These are phyloP conservation scores for Haematococcus sp. DNA, from an alignment of 139 green algal genomes.

Conservation along the genomic window DNA sequence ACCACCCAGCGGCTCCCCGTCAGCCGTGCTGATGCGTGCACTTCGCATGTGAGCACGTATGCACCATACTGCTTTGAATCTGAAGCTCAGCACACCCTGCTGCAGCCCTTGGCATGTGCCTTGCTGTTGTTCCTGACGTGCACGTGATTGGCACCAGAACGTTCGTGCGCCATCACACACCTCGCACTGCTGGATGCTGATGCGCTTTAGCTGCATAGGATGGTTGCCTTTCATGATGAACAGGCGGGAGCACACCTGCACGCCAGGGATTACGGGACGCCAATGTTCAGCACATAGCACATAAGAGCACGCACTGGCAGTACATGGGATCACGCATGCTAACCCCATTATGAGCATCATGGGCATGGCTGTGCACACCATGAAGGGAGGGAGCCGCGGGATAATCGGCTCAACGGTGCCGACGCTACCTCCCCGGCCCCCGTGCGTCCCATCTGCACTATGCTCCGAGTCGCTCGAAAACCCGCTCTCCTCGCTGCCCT, in stretches of 20 bases:
- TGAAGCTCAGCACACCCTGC: no score
- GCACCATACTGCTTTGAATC: no score
- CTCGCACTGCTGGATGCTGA: conserved; percentile 23
- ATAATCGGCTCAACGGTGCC: not conserved
- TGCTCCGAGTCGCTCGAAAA: not conserved
- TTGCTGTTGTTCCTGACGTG: no score
- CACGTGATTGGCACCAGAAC: no score
- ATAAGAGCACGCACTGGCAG: not conserved
- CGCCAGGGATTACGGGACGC: not conserved
- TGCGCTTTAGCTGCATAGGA: conserved; percentile 22
- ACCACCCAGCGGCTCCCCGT: no score
- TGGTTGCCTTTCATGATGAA: conserved; percentile 6
- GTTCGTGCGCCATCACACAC: not conserved
- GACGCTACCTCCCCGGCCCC: not conserved
- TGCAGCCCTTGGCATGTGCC: no score
- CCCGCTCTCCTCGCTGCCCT: not conserved
- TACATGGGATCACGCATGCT: not conserved
- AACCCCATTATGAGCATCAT: not conserved
- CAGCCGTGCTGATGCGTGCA: no score
- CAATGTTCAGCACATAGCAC: not conserved
- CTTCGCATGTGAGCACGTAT: no score
- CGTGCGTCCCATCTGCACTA: not conserved
- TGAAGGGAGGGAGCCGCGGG: not conserved
- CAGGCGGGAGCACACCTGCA: conserved; percentile 37
- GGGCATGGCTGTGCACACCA: not conserved